A percentile compares a stretch with the other conserved stretches of the same genome.
These are phyloP conservation scores for Ampelomyces quisqualis DNA, from an alignment of 2,329 filamentous ascomycete genomes.

Conservation along the genomic window DNA sequence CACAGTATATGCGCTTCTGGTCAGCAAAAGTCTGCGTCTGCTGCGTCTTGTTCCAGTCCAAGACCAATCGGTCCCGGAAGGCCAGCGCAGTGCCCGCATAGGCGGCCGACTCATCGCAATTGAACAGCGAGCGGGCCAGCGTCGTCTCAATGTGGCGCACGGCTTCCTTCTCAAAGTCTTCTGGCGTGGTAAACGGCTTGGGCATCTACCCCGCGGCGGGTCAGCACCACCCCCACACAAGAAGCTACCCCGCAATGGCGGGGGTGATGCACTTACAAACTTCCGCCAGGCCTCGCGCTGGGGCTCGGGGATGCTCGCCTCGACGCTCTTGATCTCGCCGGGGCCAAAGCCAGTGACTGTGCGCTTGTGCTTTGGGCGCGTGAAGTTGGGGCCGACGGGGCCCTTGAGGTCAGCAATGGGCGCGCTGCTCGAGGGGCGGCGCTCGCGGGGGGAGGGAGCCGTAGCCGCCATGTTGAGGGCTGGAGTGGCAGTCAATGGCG, in stretches of 20 bases:
- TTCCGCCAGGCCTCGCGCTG: constrained; percentile 76
- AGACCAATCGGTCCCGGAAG: constrained; percentile 87
- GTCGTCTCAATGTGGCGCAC: constrained; percentile 96
- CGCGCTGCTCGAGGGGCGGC: constrained; percentile 76
- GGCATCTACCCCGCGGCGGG: too few relatives aligned
- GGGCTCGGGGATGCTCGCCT: constrained; percentile 86
- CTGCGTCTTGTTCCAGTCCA: constrained; percentile 98
- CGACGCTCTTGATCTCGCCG: constrained; percentile 87
- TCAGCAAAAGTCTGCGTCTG: constrained; percentile 90
- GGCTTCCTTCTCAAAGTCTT: constrained; percentile 80
- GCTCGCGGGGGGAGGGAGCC: constrained; percentile 61
- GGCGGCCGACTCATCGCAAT: constrained; percentile 91
- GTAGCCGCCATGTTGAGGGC: constrained; percentile 34
- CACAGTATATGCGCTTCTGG: constrained; percentile 90
- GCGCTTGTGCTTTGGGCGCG: constrained; percentile 92
- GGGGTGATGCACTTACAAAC: constrained; percentile 48
- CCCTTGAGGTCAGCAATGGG: constrained; percentile 86
- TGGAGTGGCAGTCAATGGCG: constrained; percentile 36
- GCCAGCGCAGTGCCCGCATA: constrained; percentile 90
- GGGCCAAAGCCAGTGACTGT: constrained; percentile 94
- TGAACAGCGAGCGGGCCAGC: constrained; percentile 92
- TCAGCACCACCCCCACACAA: constrained; percentile 17
- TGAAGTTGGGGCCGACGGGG: constrained; percentile 80
- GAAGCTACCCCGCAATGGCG: constrained; percentile 20
- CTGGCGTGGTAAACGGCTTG: constrained; percentile 71